Base-by-base conservation (phyloP, 2,329 filamentous ascomycete species). In the Mariannaea sp. region DNA sequence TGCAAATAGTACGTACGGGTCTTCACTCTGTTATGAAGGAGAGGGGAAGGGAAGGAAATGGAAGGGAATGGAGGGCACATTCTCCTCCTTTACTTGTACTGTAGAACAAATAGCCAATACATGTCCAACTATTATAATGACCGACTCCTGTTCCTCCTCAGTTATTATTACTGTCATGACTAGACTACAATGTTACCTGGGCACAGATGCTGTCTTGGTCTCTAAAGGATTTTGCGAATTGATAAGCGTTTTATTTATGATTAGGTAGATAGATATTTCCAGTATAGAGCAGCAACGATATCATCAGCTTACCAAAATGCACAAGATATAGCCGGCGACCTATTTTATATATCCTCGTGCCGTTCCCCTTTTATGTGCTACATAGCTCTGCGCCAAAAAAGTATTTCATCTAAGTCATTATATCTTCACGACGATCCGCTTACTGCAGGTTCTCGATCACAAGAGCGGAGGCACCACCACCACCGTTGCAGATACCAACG, bases 401-500 rank as follows among this genome's bases (percentile, higher is more conserved):
- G 22, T 42, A 38, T 48, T 29, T 67, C 56, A 57, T 64, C 50
- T 46, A 67, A 62, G 46, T 65, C 62, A 44, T 67, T 52, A 66
- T 46, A 42, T 54, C 19, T 52, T 48, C 38, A 48, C 16, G 16
- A 46, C 35, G 41, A 16, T 17, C 45, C 38, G 67, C 71, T 74
- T 75, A 83, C 75, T 83, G 79, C 68, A 85, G 70, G 70, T 73
- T 85, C 81, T 99, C 94, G 68, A 99, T 85, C 58, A 99, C 90
- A 63, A 99, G 78, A 53, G 94, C 94, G 68, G 90, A 96, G 55
- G 94, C 94, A 72, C 94, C 94, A 66, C 94, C 94, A 53, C 94
- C 94, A 62, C 94, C 94, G 75, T 99, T 99, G 85, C 94, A 99
- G 71, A 99, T 97, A 69, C 90, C 94, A 32, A 90, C 93, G 69